Base-by-base conservation (phyloP, 148 eudicot species). In the Camellia japonica region DNA sequence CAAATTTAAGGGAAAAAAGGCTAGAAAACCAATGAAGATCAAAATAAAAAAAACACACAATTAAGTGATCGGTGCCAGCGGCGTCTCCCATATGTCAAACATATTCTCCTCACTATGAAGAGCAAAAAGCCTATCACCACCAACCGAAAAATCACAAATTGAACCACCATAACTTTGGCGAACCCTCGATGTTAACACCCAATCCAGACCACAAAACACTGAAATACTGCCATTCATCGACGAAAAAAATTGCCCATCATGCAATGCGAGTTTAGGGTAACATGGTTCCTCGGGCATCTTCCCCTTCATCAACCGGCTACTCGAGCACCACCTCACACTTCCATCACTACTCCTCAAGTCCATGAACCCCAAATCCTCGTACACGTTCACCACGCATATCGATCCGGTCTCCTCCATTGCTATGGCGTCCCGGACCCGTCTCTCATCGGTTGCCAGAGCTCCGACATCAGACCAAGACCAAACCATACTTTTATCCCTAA, bases 71-170 rank as follows among this genome's bases (percentile, higher is more conserved):
- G 90, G 88, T 18, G 89, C 83, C n/a, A 93, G 86, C 10, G 93
- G 90, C 7, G 93, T 89, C 84, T 95, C 97, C 97, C 97, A 95
- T 2, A 95, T 82, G 85, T 95, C 98, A 76, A 95, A 93, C 73
- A 95, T 91, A 84, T 95, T 92, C 60, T 90, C 94, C 69, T 93
- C 97, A 67, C 93, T 88, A 12, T 93, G 98, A 75, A 95, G 89
- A 41, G 97, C 94, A 67, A 95, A 95, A 19, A 95, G 88, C 44
- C 97, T 82, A 79, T 93, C 97, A 1, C 98, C 98, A 0, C 93
- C 97, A 1, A 95, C 88, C 3, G 97, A 92, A 59, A 95, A 95
- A 80, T 95, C 97, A 7, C 96, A 95, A 8, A 95, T 92, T 2
- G 98, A 92, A 63, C 98, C 97, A 2, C 97, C 94, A 64, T 79